These are phyloP conservation scores for Gentiana macrophylla DNA, from an alignment of 257 asterid genomes.

Conservation along the genomic window DNA sequence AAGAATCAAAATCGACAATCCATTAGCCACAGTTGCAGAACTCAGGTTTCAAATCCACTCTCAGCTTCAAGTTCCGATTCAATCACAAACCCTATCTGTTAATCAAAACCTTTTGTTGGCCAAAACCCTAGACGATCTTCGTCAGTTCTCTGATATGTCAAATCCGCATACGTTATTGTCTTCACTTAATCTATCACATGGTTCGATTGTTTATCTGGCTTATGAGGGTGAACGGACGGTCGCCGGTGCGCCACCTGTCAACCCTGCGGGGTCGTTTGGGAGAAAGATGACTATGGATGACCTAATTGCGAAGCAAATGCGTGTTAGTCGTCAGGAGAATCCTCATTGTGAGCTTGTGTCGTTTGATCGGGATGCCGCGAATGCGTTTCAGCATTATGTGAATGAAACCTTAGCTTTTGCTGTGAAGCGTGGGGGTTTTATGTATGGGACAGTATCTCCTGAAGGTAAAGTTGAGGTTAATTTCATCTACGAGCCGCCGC, in stretches of 20 bases:
- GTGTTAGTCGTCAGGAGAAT: constrained; percentile 71
- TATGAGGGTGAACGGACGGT: constrained; percentile 81
- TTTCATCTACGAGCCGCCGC: constrained; percentile 91
- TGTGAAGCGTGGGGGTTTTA: constrained; percentile 84
- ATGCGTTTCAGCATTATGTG: constrained; percentile 84
- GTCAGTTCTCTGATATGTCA: constrained; percentile 60
- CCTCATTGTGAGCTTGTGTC: constrained; percentile 91
- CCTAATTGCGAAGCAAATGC: constrained; percentile 91
- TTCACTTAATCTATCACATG: constrained; percentile 50
- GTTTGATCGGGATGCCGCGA: constrained; percentile 88
- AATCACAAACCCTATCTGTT: constrained; percentile 70
- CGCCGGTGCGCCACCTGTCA: constrained; percentile 63
- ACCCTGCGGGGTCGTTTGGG: constrained; percentile 85
- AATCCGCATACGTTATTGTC: constrained; percentile 39
- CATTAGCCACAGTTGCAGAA: constrained; percentile 48
- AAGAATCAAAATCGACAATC: constrained; percentile 67
- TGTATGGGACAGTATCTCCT: constrained; percentile 80
- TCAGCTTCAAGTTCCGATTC: constrained; percentile 70
- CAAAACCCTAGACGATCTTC: constrained; percentile 48
- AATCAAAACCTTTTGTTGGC: constrained; percentile 79
- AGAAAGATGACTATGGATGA: constrained; percentile 98
- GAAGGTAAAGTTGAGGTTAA: constrained; percentile 80
- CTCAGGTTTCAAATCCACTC: constrained; percentile 64
- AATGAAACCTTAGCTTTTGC: constrained; percentile 79
- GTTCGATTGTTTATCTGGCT: constrained; percentile 71